Percentiles rank a stretch among this genome's conserved stretches.
These are phyloP conservation scores for Apiosordaria backusii DNA, from an alignment of 495 filamentous ascomycete genomes.

Conservation along the genomic window DNA sequence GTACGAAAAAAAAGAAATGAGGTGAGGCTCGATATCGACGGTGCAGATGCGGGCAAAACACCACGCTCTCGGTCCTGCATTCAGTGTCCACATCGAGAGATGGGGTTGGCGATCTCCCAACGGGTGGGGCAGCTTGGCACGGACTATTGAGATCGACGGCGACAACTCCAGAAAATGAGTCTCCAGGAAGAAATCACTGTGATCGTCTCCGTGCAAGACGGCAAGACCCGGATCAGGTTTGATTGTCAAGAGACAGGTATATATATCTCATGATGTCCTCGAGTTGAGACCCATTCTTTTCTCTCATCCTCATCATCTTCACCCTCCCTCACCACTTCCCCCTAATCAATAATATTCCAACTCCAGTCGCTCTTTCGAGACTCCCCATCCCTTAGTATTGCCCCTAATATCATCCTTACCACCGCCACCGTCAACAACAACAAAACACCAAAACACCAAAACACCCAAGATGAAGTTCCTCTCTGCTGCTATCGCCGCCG, in stretches of 20 bases:
- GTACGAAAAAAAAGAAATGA: not conserved
- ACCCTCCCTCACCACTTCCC: not conserved
- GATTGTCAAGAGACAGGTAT: constrained; percentile 1
- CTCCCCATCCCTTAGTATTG: not conserved
- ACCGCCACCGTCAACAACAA: not conserved
- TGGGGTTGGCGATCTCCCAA: constrained; percentile 1
- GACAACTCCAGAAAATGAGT: not conserved
- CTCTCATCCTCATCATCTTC: not conserved
- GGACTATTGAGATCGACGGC: constrained; percentile 5
- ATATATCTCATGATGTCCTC: not conserved
- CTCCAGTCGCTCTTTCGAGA: constrained; percentile 2
- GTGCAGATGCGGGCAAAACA: constrained; percentile 1
- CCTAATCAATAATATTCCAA: constrained; percentile 3
- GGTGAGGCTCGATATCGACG: not conserved
- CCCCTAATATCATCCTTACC: not conserved
- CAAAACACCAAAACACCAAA: constrained; percentile 1
- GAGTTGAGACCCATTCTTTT: not conserved
- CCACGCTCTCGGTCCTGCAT: not conserved
- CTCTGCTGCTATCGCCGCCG: constrained; percentile 17
- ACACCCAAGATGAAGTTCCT: constrained; percentile 19
- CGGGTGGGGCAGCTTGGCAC: not conserved
- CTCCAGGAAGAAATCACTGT: not conserved
- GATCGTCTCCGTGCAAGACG: not conserved
- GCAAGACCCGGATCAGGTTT: not conserved
- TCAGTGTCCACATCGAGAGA: not conserved